Evolutionary conservation across 164 flowering plant species (phyloP).

Genomic region (Sedum album): DNA sequence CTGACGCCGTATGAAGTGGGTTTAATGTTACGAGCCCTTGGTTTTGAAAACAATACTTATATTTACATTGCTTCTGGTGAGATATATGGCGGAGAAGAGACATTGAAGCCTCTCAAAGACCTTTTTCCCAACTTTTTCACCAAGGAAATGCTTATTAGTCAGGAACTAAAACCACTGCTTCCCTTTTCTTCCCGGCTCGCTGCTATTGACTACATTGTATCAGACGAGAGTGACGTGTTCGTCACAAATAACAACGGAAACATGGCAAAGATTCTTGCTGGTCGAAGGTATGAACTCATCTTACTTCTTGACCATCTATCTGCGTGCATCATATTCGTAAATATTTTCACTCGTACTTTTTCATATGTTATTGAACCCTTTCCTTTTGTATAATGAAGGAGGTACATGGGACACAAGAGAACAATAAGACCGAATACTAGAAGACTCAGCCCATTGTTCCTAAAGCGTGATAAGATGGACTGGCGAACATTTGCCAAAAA

Average conservation of each 20-base stretch:
- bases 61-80: constrained; percentile 98
- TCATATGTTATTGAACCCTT: background rate
- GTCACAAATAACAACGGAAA: constrained; percentile 96
- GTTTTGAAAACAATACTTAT: constrained; percentile 65
- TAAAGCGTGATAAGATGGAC: constrained; percentile 49
- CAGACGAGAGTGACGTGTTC: constrained; percentile 92
- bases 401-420: constrained; percentile 94
- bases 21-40: constrained; percentile 87
- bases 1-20: constrained; percentile 98
- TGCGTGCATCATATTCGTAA: background rate
- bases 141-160: constrained; percentile 69
- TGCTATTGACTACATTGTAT: constrained; percentile 90
- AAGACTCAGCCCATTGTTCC: constrained; percentile 71
- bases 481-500: constrained; percentile 68
- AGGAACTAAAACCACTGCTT: constrained; percentile 65
- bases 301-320: background rate
- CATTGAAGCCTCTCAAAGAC: constrained; percentile 68
- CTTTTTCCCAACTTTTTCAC: constrained; percentile 91
- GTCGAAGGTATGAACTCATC: constrained; percentile 58
- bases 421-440: constrained; percentile 93
- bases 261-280: constrained; percentile 98
- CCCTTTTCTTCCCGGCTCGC: constrained; percentile 88
- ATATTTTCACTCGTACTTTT: background rate
- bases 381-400: constrained; percentile 33
- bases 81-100: constrained; percentile 93